A percentile compares a stretch with the other conserved stretches of the same genome.
Conservation (phyloP, 2,329 filamentous ascomycete species). For the Paecilomyces variotii region DNA sequence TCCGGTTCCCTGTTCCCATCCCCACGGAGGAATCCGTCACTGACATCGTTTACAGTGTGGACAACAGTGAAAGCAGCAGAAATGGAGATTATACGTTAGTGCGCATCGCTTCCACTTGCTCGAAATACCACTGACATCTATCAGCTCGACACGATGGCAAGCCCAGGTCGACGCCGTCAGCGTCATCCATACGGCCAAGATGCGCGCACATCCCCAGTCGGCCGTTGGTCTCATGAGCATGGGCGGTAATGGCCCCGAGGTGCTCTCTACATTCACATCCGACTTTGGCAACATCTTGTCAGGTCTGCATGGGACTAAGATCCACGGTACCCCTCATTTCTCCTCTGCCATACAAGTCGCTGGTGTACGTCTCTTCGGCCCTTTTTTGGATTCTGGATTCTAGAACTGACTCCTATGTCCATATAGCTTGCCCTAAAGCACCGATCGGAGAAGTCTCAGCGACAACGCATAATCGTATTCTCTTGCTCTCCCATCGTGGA, state of each 20-base stretch:
- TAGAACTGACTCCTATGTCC: constrained; percentile 5
- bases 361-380: constrained; percentile 54
- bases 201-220: constrained; percentile 89
- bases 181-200: constrained; percentile 92
- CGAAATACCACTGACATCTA: constrained; percentile 19
- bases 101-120: constrained; percentile 3
- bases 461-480: constrained; percentile 94
- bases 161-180: constrained; percentile 92
- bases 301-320: constrained; percentile 87
- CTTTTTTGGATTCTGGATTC: background rate
- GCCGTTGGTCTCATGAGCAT: constrained; percentile 98
- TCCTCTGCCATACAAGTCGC: constrained; percentile 94
- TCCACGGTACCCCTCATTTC: constrained; percentile 78
- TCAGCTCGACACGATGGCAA: constrained; percentile 86
- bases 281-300: constrained; percentile 95
- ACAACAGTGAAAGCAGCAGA: constrained; percentile 97
- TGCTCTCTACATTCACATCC: constrained; percentile 89
- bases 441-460: constrained; percentile 93
- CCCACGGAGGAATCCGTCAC: constrained; percentile 6
- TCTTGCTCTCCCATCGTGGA: constrained; percentile 88
- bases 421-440: constrained; percentile 87
- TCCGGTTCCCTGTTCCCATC: constrained; percentile 17
- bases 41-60: constrained; percentile 52
- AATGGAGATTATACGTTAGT: constrained; percentile 78
- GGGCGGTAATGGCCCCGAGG: constrained; percentile 95